A percentile compares a stretch with the other conserved stretches of the same genome.
Evolutionary conservation across 345 rosid species (phyloP).

Genomic region (Trapa incisa): DNA sequence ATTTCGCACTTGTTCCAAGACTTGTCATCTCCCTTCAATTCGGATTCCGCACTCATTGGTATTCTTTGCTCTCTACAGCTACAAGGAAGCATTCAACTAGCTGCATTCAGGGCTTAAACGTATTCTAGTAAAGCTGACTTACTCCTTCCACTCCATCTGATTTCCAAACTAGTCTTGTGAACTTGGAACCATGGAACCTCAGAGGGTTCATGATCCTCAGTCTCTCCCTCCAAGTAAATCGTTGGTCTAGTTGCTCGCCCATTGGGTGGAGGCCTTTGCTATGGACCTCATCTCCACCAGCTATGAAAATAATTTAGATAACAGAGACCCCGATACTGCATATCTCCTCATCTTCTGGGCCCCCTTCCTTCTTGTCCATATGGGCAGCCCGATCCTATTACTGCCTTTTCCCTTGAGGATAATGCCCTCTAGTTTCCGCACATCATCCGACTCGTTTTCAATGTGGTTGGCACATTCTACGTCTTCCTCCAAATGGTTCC

Average conservation of each 20-base stretch:
- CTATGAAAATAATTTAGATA: constrained; percentile 5
- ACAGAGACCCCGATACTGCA: not conserved
- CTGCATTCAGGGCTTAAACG: too few relatives aligned
- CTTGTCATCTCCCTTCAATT: too few relatives aligned
- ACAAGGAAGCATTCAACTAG: too few relatives aligned
- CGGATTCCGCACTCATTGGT: too few relatives aligned
- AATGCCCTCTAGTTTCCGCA: constrained; percentile 57
- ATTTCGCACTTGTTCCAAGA: too few relatives aligned
- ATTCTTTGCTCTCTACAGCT: too few relatives aligned
- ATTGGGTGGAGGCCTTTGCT: constrained; percentile 42
- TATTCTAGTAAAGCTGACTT: too few relatives aligned
- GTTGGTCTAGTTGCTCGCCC: constrained; percentile 51
- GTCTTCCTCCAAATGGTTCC: constrained; percentile 29
- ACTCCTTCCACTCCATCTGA: too few relatives aligned
- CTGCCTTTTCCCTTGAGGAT: constrained; percentile 56
- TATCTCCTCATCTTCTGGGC: constrained; percentile 60
- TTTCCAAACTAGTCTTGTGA: too few relatives aligned
- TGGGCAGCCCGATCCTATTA: constrained; percentile 59
- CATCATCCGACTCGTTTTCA: constrained; percentile 32
- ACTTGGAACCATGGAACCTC: constrained; percentile 63
- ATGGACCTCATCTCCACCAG: constrained; percentile 45
- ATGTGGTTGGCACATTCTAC: constrained; percentile 29
- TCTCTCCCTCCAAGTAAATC: constrained; percentile 38
- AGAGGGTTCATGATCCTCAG: constrained; percentile 44
- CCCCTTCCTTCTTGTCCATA: constrained; percentile 50